A percentile compares a stretch with the other conserved stretches of the same genome.
phyloP scores from a whole-genome alignment of 306 rosid species.

The Fragaria vesca region DNA sequence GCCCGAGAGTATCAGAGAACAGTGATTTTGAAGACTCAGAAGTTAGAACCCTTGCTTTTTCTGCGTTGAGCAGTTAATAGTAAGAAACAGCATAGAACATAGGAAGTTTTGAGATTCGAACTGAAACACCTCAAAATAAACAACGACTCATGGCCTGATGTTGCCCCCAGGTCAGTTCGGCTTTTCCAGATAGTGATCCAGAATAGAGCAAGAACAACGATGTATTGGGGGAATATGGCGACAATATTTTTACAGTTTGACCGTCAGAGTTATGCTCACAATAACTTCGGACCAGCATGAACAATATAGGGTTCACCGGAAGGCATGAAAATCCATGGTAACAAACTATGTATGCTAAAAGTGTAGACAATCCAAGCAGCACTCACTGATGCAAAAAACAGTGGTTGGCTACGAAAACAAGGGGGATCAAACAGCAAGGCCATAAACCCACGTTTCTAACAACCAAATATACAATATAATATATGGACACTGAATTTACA shows the following conservation, averaged over 20 bases:
- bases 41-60: too few relatives aligned
- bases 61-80: too few relatives aligned
- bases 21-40: too few relatives aligned
- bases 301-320: not conserved
- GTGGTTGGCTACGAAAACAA: not conserved
- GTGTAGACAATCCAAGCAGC: slow-evolving; percentile 5
- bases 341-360: not conserved
- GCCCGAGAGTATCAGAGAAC: too few relatives aligned
- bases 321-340: not conserved
- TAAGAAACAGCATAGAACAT: too few relatives aligned
- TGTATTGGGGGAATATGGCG: too few relatives aligned
- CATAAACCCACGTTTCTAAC: slow-evolving; percentile 5
- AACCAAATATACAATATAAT: slow-evolving; percentile 18
- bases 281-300: not conserved
- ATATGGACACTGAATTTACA: slow-evolving; percentile 44
- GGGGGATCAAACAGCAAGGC: not conserved
- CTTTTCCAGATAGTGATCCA: too few relatives aligned
- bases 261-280: not conserved
- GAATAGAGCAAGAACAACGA: too few relatives aligned
- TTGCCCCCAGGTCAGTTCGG: too few relatives aligned
- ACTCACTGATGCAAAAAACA: slow-evolving; percentile 2
- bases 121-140: too few relatives aligned
- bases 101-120: too few relatives aligned
- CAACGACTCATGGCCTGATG: too few relatives aligned
- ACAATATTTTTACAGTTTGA: not conserved